phyloP scores from a whole-genome alignment of 1,284 basidiomycete species.

The Cryptococcus sp. region DNA sequence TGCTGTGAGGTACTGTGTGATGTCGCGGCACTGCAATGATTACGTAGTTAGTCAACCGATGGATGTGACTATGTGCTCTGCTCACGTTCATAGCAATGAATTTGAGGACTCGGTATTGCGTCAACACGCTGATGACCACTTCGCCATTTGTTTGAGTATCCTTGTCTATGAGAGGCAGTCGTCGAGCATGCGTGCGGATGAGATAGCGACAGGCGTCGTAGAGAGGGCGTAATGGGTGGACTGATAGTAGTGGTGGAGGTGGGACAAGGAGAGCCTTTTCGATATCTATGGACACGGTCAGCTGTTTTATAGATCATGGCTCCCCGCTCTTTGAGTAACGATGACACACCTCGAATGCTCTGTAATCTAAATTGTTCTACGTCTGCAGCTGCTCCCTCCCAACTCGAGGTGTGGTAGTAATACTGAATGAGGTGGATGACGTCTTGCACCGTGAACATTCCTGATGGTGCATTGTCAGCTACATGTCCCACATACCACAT shows the following conservation, averaged over 20 bases:
- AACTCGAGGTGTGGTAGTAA: constrained; percentile 82
- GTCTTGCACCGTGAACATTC: constrained; percentile 94
- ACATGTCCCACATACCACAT: background rate
- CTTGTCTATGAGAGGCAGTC: constrained; percentile 88
- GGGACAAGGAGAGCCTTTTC: constrained; percentile 90
- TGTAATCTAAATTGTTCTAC: constrained; percentile 94
- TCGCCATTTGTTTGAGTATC: constrained; percentile 94
- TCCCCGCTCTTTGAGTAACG: background rate
- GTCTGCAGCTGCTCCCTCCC: constrained; percentile 84
- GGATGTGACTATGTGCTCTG: background rate
- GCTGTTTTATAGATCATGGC: background rate
- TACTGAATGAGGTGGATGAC: constrained; percentile 97
- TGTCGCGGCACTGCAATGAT: constrained; percentile 43
- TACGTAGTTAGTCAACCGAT: background rate
- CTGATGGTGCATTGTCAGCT: constrained; percentile 46
- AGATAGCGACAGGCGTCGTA: constrained; percentile 88
- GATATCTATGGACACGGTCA: constrained; percentile 66
- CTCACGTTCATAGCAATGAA: constrained; percentile 96
- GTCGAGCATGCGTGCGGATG: constrained; percentile 92
- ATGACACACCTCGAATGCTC: constrained; percentile 71
- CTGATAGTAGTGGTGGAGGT: constrained; percentile 84
- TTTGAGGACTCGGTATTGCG: constrained; percentile 96
- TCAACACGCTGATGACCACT: constrained; percentile 92
- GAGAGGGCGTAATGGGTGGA: constrained; percentile 84
- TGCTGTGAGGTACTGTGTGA: constrained; percentile 52